Conservation (phyloP, 306 rosid genomes). For the Inga oerstediana region DNA sequence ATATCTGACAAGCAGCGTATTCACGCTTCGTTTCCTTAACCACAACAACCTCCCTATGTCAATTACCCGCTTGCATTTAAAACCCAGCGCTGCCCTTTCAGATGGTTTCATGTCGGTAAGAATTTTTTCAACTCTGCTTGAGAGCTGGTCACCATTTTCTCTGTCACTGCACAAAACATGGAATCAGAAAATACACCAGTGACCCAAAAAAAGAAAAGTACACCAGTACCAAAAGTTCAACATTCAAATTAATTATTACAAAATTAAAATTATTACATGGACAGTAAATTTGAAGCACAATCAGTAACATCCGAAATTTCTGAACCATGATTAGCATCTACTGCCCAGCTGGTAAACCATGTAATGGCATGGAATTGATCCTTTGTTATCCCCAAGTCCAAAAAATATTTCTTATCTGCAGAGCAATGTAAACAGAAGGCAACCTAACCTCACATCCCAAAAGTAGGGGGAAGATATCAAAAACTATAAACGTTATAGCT, state of each 20-base stretch:
- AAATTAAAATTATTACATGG: constrained; percentile 51
- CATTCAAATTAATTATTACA: constrained; percentile 6
- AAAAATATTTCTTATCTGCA: constrained; percentile 75
- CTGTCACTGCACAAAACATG: constrained; percentile 45
- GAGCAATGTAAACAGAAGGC: constrained; percentile 16
- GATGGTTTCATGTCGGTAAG: constrained; percentile 63
- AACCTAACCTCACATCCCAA: constrained; percentile 26
- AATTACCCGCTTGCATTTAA: constrained; percentile 92
- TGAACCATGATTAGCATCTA: constrained; percentile 76
- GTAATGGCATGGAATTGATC: constrained; percentile 83
- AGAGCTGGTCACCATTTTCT: constrained; percentile 40
- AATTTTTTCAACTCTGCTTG: constrained; percentile 57
- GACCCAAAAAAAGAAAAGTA: background rate
- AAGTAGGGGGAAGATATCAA: constrained; percentile 13
- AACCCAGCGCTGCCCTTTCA: constrained; percentile 82
- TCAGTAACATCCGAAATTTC: constrained; percentile 56
- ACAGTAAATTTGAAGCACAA: constrained; percentile 39
- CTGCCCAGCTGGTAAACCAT: constrained; percentile 99
- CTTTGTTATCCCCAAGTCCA: constrained; percentile 69
- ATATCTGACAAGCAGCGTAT: constrained; percentile 71
- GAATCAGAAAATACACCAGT: background rate
- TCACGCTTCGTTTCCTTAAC: constrained; percentile 70
- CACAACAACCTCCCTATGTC: constrained; percentile 89
- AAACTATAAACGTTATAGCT: background rate
- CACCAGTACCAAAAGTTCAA: background rate